A percentile compares a stretch with the other conserved stretches of the same genome.
These are phyloP conservation scores for Diaporthe vexans DNA, from an alignment of 2,329 filamentous ascomycete genomes.

Conservation along the genomic window DNA sequence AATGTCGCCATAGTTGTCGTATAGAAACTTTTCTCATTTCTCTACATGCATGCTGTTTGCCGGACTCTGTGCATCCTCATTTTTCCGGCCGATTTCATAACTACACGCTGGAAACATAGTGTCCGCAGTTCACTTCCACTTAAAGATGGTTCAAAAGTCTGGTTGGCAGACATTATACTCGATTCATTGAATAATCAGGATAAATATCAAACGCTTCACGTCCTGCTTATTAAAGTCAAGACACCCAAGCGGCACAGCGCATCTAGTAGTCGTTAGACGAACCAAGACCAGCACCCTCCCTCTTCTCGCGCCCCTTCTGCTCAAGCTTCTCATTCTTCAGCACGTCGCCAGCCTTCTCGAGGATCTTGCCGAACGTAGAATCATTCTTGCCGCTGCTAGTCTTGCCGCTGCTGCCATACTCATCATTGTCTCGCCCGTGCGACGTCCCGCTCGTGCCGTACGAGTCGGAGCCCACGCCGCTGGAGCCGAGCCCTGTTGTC, in stretches of 20 bases:
- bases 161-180: neutral
- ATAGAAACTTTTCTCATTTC: too few species aligned
- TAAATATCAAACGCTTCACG: neutral
- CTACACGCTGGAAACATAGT: too few species aligned
- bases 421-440: constrained; percentile 41
- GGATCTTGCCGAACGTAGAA: constrained; percentile 67
- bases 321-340: constrained; percentile 62
- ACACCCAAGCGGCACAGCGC: neutral
- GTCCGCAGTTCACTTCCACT: neutral
- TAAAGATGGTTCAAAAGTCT: neutral
- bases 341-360: constrained; percentile 69
- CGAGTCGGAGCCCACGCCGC: constrained; percentile 31
- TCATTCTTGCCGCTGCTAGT: constrained; percentile 49
- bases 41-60: too few species aligned
- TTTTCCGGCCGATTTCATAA: too few species aligned
- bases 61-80: too few species aligned
- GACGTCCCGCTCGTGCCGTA: constrained; percentile 40
- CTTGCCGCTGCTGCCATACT: constrained; percentile 41
- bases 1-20: too few species aligned
- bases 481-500: constrained; percentile 9
- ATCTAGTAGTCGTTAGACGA: constrained; percentile 38
- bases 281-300: constrained; percentile 54
- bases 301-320: constrained; percentile 65
- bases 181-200: neutral
- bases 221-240: neutral